Conservation (phyloP, 2,329 filamentous ascomycete species). For the Mycocentrospora acerina region DNA sequence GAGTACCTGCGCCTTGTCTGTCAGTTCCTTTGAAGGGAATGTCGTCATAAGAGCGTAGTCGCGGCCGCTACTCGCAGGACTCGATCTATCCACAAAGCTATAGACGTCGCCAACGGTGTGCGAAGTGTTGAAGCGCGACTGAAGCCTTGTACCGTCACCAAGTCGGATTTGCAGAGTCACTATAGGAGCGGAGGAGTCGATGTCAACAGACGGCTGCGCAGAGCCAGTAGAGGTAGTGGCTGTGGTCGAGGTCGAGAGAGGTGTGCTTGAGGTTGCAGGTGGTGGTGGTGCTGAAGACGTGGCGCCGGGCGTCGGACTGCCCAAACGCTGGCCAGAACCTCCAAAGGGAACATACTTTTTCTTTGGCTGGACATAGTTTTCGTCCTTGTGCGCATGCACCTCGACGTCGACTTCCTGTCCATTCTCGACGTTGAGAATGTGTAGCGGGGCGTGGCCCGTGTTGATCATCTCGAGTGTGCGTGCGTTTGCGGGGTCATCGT, state of each 20-base stretch:
- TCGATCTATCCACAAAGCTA: slow-evolving; percentile 68
- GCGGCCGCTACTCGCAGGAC: slow-evolving; percentile 58
- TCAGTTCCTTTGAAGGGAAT: slow-evolving; percentile 79
- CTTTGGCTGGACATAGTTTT: slow-evolving; percentile 72
- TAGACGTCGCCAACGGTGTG: slow-evolving; percentile 80
- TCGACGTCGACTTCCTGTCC: slow-evolving; percentile 79
- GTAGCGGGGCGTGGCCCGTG: slow-evolving; percentile 71
- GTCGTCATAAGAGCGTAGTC: slow-evolving; percentile 77
- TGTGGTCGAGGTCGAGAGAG: too few species aligned
- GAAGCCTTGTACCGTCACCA: slow-evolving; percentile 72
- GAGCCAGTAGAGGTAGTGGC: slow-evolving; percentile 34
- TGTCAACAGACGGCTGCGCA: slow-evolving; percentile 47
- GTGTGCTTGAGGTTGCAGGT: slow-evolving; percentile 36
- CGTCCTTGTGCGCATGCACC: slow-evolving; percentile 70
- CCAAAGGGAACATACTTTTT: slow-evolving; percentile 75
- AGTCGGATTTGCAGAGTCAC: slow-evolving; percentile 75
- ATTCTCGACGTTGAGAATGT: slow-evolving; percentile 73
- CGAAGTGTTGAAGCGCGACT: slow-evolving; percentile 78
- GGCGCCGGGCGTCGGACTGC: slow-evolving; percentile 70
- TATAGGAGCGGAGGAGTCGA: slow-evolving; percentile 68
- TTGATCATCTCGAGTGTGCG: slow-evolving; percentile 74
- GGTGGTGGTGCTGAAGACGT: slow-evolving; percentile 41
- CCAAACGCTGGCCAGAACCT: slow-evolving; percentile 71
- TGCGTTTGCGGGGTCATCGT: slow-evolving; percentile 75
- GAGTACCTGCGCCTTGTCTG: slow-evolving; percentile 58